phyloP scores from a whole-genome alignment of 225 moss, liverwort and hornwort genomes.

The Anthoceros angustus region DNA sequence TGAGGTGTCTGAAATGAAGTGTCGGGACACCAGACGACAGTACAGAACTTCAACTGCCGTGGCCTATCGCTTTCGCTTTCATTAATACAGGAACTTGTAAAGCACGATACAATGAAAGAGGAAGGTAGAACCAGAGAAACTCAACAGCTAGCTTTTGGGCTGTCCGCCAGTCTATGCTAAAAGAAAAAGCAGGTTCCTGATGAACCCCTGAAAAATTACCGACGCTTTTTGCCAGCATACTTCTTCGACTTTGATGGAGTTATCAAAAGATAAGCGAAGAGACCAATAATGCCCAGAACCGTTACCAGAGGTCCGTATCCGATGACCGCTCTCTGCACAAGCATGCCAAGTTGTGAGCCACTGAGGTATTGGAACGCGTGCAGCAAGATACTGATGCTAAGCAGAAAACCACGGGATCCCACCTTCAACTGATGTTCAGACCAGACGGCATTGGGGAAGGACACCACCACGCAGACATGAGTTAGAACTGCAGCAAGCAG shows the following conservation, averaged over 20 bases:
- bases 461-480: neutral
- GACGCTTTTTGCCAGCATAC: neutral
- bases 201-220: neutral
- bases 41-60: too few relatives aligned
- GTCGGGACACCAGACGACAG: too few relatives aligned
- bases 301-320: constrained; percentile 40
- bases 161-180: too few relatives aligned
- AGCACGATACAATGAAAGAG: too few relatives aligned
- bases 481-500: neutral
- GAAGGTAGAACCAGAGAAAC: too few relatives aligned
- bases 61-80: too few relatives aligned
- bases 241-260: constrained; percentile 26
- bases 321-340: constrained; percentile 24
- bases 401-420: neutral
- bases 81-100: too few relatives aligned
- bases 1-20: too few relatives aligned
- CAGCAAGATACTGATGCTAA: constrained; percentile 5
- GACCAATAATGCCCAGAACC: constrained; percentile 35
- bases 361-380: neutral
- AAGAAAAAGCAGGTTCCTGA: neutral
- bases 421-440: neutral
- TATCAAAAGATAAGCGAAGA: constrained; percentile 27
- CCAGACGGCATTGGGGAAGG: neutral
- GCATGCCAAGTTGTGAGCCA: neutral
- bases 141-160: too few relatives aligned